A percentile compares a stretch with the other conserved stretches of the same genome.
These are phyloP conservation scores for Rutstroemia sydowiana DNA, from an alignment of 2,329 filamentous ascomycete species.

Conservation along the genomic window DNA sequence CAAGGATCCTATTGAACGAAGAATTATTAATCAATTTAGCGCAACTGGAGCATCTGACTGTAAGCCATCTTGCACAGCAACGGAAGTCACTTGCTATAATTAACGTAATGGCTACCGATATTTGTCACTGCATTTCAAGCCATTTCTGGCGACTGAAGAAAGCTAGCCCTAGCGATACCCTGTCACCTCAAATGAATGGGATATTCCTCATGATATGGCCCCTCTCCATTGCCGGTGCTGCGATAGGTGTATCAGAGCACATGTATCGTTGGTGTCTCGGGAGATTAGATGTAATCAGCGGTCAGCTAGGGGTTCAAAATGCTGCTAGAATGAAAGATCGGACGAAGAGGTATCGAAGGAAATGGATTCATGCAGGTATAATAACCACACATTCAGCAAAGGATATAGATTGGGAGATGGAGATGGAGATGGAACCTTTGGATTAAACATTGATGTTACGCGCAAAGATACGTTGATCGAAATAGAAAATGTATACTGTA, in stretches of 20 bases:
- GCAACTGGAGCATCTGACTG: slow-evolving; percentile 4
- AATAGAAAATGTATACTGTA: too few species aligned
- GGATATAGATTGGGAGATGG: background rate
- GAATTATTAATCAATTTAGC: slow-evolving; percentile 15
- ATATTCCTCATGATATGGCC: slow-evolving; percentile 20
- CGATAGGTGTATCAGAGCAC: slow-evolving; percentile 17
- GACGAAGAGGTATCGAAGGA: slow-evolving; percentile 11
- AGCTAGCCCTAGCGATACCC: background rate
- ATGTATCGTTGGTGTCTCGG: slow-evolving; percentile 18
- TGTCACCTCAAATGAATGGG: slow-evolving; percentile 13
- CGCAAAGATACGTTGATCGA: too few species aligned
- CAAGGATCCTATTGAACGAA: slow-evolving; percentile 22
- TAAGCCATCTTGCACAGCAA: slow-evolving; percentile 13
- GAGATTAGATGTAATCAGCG: slow-evolving; percentile 18
- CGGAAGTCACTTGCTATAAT: slow-evolving; percentile 14
- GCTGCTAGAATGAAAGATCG: slow-evolving; percentile 13
- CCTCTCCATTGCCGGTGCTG: slow-evolving; percentile 17
- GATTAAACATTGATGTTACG: background rate
- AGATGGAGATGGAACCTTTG: background rate
- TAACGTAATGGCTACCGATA: slow-evolving; percentile 17
- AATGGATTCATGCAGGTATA: slow-evolving; percentile 7
- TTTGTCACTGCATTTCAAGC: slow-evolving; percentile 18
- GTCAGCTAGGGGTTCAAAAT: slow-evolving; percentile 17
- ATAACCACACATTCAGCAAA: background rate
- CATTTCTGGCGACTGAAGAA: slow-evolving; percentile 11